phyloP scores from a whole-genome alignment of 2,329 filamentous ascomycete genomes.

The Reticulascus tulasneorum region DNA sequence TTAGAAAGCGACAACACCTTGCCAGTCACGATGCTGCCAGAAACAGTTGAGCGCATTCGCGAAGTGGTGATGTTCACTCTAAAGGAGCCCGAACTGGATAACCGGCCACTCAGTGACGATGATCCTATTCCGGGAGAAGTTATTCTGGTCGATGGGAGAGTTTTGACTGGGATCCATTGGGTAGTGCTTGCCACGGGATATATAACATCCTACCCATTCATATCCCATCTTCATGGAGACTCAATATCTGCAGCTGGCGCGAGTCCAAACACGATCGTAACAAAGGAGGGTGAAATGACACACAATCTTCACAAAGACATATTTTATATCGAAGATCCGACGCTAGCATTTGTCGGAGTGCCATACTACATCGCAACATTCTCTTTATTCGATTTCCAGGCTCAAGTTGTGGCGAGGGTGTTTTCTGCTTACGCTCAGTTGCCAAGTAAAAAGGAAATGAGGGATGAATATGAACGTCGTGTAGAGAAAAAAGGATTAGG shows the following conservation, averaged over 20 bases:
- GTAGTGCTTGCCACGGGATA: slow-evolving; percentile 68
- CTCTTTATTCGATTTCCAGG: no score
- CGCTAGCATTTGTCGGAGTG: slow-evolving; percentile 61
- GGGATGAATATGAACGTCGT: no score
- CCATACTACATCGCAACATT: slow-evolving; percentile 70
- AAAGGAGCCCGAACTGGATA: slow-evolving; percentile 30
- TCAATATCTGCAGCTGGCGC: no score
- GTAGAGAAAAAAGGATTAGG: no score
- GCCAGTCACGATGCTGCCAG: slow-evolving; percentile 47
- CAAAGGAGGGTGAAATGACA: no score
- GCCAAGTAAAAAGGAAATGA: no score
- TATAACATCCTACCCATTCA: slow-evolving; percentile 62
- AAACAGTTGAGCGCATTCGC: slow-evolving; percentile 46
- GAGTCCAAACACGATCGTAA: no score
- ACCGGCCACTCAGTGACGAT: no score
- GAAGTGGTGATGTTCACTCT: slow-evolving; percentile 47
- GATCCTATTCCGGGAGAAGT: slow-evolving; percentile 48
- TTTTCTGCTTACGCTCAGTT: no score
- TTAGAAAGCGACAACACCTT: slow-evolving; percentile 60
- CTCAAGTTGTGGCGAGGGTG: no score
- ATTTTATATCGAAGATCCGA: slow-evolving; percentile 62
- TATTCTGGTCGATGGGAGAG: slow-evolving; percentile 47
- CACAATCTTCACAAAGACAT: slow-evolving; percentile 64
- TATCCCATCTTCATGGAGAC: slow-evolving; percentile 48
- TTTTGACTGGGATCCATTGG: slow-evolving; percentile 52